Conservation (phyloP, 768 basidiomycete species). For the Tulasnella sp. region DNA sequence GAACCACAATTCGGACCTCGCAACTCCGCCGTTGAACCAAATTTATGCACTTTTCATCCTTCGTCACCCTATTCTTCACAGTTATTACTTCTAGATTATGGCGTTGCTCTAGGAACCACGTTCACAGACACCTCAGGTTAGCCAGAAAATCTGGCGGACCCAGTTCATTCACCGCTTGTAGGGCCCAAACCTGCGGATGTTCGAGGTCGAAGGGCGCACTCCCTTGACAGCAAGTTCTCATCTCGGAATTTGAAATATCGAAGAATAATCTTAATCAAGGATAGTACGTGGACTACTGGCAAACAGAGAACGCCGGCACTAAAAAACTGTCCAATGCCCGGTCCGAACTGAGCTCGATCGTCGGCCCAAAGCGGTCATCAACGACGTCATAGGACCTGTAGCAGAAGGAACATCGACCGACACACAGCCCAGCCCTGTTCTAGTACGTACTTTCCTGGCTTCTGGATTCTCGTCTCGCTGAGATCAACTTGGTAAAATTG, state of each 20-base stretch:
- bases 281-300: background rate
- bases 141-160: background rate
- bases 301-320: background rate
- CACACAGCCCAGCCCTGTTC: slow-evolving; percentile 9
- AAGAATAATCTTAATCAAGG: background rate
- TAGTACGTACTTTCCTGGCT: background rate
- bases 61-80: background rate
- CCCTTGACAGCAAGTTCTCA: background rate
- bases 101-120: background rate
- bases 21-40: background rate
- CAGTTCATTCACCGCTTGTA: background rate
- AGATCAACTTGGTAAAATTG: background rate
- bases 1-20: background rate
- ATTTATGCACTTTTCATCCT: background rate
- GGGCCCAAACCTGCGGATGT: background rate
- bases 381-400: background rate
- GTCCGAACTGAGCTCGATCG: slow-evolving; percentile 2
- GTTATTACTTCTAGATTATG: background rate
- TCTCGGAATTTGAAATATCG: background rate
- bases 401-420: background rate
- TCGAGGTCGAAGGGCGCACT: background rate
- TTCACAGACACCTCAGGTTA: background rate
- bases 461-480: background rate
- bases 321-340: background rate
- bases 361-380: background rate